These are phyloP conservation scores for Russula lepida DNA, from an alignment of 768 basidiomycete species.

Conservation along the genomic window DNA sequence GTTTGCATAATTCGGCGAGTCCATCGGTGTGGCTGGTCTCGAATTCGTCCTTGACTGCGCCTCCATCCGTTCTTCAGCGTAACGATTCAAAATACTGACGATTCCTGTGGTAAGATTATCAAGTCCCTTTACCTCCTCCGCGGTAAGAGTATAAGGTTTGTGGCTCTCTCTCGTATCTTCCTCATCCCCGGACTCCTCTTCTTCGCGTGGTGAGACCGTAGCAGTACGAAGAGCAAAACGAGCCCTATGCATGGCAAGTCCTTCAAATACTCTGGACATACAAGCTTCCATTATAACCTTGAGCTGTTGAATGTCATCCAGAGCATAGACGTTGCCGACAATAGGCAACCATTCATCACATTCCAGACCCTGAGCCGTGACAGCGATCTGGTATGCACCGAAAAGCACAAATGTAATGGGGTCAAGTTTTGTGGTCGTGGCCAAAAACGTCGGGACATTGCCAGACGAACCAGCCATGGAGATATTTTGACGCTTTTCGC, in stretches of 20 bases:
- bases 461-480: slow-evolving; percentile 35
- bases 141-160: slow-evolving; percentile 47
- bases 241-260: slow-evolving; percentile 47
- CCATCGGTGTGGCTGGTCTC: slow-evolving; percentile 56
- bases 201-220: slow-evolving; percentile 32
- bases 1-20: slow-evolving; percentile 39
- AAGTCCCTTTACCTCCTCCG: slow-evolving; percentile 66
- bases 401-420: slow-evolving; percentile 87
- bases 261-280: slow-evolving; percentile 87
- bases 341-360: slow-evolving; percentile 91
- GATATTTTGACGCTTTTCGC: slow-evolving; percentile 77
- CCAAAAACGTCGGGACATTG: slow-evolving; percentile 48
- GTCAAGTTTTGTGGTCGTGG: slow-evolving; percentile 78
- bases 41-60: slow-evolving; percentile 53
- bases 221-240: slow-evolving; percentile 28
- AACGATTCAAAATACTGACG: slow-evolving; percentile 63
- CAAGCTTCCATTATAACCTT: slow-evolving; percentile 74
- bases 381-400: slow-evolving; percentile 71
- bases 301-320: slow-evolving; percentile 78
- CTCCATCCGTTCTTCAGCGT: slow-evolving; percentile 54
- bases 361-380: slow-evolving; percentile 64
- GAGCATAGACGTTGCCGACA: slow-evolving; percentile 56
- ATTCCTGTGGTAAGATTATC: slow-evolving; percentile 67
- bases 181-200: slow-evolving; percentile 54
- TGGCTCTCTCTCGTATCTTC: slow-evolving; percentile 31